A percentile compares a stretch with the other conserved stretches of the same genome.
Evolutionary conservation across 805 yeast genomes (phyloP).

Genomic region (Zygosaccharomyces bisporus): DNA sequence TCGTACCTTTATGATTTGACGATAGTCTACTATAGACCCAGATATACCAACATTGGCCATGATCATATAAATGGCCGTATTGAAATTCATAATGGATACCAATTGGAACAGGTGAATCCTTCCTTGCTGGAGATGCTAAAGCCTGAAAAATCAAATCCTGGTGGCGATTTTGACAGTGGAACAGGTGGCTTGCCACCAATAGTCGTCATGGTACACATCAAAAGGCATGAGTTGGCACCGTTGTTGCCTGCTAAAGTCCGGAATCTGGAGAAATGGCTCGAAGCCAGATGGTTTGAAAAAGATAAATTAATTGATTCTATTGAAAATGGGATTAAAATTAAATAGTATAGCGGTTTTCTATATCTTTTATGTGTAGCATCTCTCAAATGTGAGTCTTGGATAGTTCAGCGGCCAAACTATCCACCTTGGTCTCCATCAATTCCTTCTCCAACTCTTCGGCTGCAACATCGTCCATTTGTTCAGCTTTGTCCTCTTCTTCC

Average conservation of each 20-base stretch:
- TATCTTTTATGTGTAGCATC: not conserved
- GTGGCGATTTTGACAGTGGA: conserved; percentile 1
- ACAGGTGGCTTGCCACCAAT: conserved; percentile 27
- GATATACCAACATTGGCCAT: conserved; percentile 18
- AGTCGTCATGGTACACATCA: conserved; percentile 44
- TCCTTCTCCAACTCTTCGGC: conserved; percentile 42
- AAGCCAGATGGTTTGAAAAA: conserved; percentile 65
- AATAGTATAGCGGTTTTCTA: conserved; percentile 1
- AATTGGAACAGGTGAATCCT: conserved; percentile 34
- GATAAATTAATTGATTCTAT: conserved; percentile 49
- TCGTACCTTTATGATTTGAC: conserved; percentile 35
- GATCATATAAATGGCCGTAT: conserved; percentile 25
- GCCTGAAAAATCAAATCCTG: conserved; percentile 9
- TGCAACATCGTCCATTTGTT: conserved; percentile 50
- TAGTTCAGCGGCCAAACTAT: conserved; percentile 54
- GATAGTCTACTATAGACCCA: conserved; percentile 38
- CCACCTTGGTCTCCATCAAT: conserved; percentile 37
- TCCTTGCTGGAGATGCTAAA: conserved; percentile 30
- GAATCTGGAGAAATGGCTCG: conserved; percentile 72
- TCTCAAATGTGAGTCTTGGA: conserved; percentile 48
- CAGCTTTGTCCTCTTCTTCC: conserved; percentile 40
- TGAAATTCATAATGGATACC: conserved; percentile 22
- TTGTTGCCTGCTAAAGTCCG: conserved; percentile 51
- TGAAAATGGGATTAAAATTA: conserved; percentile 34
- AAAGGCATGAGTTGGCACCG: conserved; percentile 42